A percentile compares a stretch with the other conserved stretches of the same genome.
phyloP scores from a whole-genome alignment of 495 filamentous ascomycete genomes.

The Annulohypoxylon nitens region DNA sequence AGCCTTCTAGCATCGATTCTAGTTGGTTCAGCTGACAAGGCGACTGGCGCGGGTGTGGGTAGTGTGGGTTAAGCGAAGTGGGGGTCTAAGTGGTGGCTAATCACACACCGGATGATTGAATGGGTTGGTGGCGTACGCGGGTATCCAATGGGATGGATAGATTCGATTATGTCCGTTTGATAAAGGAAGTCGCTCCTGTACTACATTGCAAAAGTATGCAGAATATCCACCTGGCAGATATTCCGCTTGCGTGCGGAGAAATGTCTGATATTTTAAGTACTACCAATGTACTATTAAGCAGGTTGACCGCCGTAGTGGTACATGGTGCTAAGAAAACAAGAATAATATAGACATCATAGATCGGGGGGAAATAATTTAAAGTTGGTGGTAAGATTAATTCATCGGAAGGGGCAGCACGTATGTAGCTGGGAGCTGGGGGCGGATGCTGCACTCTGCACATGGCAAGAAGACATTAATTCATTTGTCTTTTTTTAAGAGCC shows the following conservation, averaged over 20 bases:
- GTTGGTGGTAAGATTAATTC: neutral
- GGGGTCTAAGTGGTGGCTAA: constrained; percentile 16
- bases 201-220: neutral
- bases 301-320: neutral
- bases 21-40: constrained; percentile 27
- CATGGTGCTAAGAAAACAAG: neutral
- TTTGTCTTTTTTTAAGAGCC: neutral
- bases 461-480: constrained; percentile 1
- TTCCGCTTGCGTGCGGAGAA: constrained; percentile 6
- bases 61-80: constrained; percentile 9
- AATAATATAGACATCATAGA: constrained; percentile 7
- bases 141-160: neutral
- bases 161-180: constrained; percentile 5
- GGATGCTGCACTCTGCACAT: neutral
- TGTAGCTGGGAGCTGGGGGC: neutral
- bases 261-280: neutral
- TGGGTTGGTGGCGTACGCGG: constrained; percentile 6
- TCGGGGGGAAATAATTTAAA: constrained; percentile 14
- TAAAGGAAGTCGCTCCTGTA: neutral
- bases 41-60: constrained; percentile 1
- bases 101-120: neutral
- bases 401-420: neutral
- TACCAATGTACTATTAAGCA: neutral
- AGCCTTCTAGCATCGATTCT: neutral
- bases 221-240: neutral